Evolutionary conservation across 1,284 basidiomycete species (phyloP), one percentile per base, ranked within the genome.

Genomic region (Tilletia caries): DNA sequence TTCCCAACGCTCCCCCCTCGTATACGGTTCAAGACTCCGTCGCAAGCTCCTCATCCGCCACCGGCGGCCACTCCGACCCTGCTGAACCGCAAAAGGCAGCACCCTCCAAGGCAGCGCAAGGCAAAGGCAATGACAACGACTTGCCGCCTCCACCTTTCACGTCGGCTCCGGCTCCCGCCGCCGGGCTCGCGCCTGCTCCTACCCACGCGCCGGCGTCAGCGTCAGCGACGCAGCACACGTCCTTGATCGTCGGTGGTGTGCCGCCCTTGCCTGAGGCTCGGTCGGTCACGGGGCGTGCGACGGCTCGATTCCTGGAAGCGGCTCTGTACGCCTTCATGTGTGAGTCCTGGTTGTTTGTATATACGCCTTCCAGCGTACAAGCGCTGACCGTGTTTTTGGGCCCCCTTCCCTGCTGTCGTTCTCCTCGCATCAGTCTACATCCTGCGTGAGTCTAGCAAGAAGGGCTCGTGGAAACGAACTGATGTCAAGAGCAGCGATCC

Each of bases 401-500:
- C 37, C 15, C 37, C 37, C 37, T 41, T 50, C 48, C 48, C 20
- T n/a, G 48, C 10, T 2, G 48, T 50, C 48, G 20, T 8, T 13
- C 10, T 32, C 5, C 58, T n/a, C n/a, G n/a, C n/a, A n/a, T 33
- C 32, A 62, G 58, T 62, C 58, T 62, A 33, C 58, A 29, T 37
- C 58, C 18, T 62, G 58, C 32, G 58, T 62, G 34, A 62, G 58
- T 62, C 15, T 27, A 25, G 52, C 52, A 44, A 10, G 43, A 52
- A 52, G 48, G 13, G 12, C 12, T 52, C 10, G 23, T 6, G 23
- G 23, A 15, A 52, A 6, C 12, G 48, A n/a, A 52, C 48, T 44
- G 48, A 50, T 6, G 25, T 50, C 37, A 2, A 41, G 37, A 41
- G 37, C n/a, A 41, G 37, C 37, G 37, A 15, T 6, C 37, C 8